Evolutionary conservation across 208 protist species (phyloP), one percentile per base, ranked within the genome.

Genomic region (Leishmania guyanensis): DNA sequence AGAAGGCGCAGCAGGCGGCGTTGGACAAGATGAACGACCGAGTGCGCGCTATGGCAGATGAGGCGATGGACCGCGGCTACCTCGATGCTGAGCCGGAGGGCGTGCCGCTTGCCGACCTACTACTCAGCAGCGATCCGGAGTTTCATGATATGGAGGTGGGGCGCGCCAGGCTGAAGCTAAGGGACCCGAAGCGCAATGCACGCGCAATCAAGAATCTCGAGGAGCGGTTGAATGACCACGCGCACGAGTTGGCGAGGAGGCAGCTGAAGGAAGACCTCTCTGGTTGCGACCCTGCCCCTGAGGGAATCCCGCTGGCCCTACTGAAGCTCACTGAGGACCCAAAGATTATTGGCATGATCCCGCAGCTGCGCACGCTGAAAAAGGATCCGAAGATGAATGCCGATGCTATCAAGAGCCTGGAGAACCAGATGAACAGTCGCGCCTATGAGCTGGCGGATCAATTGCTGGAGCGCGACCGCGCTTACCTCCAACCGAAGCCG

Each of bases 401-500:
- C 29, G 81, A 79, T 22, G 78, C 60, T 46, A 87, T 91, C 51
- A 75, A 81, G 64, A 56, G 91, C 10, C 36, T 95, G 50, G 90
- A 96, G 85, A 82, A 93, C 29, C 64, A 75, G 54, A 93, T 97
- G 91, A 95, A 97, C 88, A 93, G 91, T 79, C 85, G 92, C 16
- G 88, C 91, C 36, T 89, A 94, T 74, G 90, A 95, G 75, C 70
- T 97, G 75, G 94, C 94, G 62, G 85, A 92, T 75, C 84, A 80
- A 39, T 65, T 89, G 50, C 74, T 97, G 39, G 85, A 93, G 66
- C 86, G 88, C 65, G 91, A 95, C 72, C 92, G 94, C 60, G 89
- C 71, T 69, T 97, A 93, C 86, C 83, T 97, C n/a, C 86, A 95
- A 12, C 81, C 77, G 48, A 88, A 92, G 56, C 90, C 91, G 48